phyloP scores from a whole-genome alignment of 108 stramenopile species.

The Cyclotella sp. region DNA sequence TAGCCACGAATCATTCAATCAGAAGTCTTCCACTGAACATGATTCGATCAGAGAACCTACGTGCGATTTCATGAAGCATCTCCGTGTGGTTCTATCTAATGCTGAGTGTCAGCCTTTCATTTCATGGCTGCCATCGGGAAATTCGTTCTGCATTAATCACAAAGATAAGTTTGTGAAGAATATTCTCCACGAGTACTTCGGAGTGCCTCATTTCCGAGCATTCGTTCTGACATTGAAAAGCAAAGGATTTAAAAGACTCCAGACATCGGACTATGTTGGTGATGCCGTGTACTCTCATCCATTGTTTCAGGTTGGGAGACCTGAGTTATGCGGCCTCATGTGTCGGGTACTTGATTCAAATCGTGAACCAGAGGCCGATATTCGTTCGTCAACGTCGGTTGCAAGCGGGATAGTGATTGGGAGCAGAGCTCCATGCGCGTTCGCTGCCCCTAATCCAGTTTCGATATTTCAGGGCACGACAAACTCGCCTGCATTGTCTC shows the following conservation, averaged over 20 bases:
- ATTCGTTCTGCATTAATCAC: slow-evolving; percentile 2
- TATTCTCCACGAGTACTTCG: slow-evolving; percentile 1
- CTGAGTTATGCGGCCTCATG: background rate
- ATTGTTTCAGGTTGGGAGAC: slow-evolving; percentile 3
- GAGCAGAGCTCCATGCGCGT: too few relatives aligned
- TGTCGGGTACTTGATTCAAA: background rate
- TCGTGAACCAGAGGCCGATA: background rate
- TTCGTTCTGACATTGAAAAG: background rate
- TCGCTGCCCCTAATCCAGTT: too few relatives aligned
- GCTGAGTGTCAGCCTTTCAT: slow-evolving; percentile 1
- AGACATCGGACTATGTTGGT: background rate
- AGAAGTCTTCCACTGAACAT: background rate
- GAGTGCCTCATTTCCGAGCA: background rate
- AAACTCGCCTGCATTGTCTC: too few relatives aligned
- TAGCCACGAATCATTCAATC: slow-evolving; percentile 28
- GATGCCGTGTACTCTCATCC: slow-evolving; percentile 6
- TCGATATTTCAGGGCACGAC: too few relatives aligned
- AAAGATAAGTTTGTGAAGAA: slow-evolving; percentile 2
- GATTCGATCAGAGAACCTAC: background rate
- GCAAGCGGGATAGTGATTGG: too few relatives aligned
- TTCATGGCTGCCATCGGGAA: slow-evolving; percentile 8
- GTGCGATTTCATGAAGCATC: background rate
- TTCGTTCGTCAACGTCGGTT: background rate
- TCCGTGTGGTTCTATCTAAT: background rate
- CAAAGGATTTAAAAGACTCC: background rate